Evolutionary conservation across 1,139 yeast species (phyloP), one percentile per base, ranked within the genome.

Genomic region (Pichia sp.): DNA sequence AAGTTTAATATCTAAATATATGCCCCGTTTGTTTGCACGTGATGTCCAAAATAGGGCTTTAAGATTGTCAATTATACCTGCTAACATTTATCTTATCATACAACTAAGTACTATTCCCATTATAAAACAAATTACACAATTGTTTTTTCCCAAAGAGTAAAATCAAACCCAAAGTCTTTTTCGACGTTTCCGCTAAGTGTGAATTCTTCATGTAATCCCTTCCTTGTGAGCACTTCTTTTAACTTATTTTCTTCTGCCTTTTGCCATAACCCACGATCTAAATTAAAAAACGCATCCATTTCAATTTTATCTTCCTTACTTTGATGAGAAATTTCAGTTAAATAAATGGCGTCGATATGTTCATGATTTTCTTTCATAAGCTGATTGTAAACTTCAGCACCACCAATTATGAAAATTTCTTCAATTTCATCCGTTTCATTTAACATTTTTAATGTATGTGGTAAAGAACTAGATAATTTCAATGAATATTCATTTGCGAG

Each of bases 321-420:
- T 68, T 63, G 50, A 18, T 57, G 63, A 26, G 62, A 60, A 30
- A 90, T 76, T 60, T 87, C 89, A 0, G 98, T 92, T n/a, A 92
- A 65, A 30, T 89, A 70, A 44, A 92, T 67, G 39, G 79, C 74
- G 44, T 77, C 74, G 0, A 84, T 77, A 0, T 68, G 67, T 45
- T 70, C 73, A 0, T 68, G 57, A 13, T 49, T 49, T 9, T 48
- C 48, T 7, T 23, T 16, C 42, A 62, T 47, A 29, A 82, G 63
- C 40, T 78, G 72, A 46, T 77, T 74, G 68, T 92, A 92, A 8
- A 92, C 71, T 63, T 90, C 92, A 1, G 94, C 92, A 1, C 99
- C 99, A 3, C 99, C 99, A 54, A 92, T 92, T 34, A 94, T 74
- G 61, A 82, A 92, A 1, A 90, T 72, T 48, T 78, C 74, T 47